phyloP scores from a whole-genome alignment of 2,329 filamentous ascomycete species.

The Fusarium oligoseptatum region DNA sequence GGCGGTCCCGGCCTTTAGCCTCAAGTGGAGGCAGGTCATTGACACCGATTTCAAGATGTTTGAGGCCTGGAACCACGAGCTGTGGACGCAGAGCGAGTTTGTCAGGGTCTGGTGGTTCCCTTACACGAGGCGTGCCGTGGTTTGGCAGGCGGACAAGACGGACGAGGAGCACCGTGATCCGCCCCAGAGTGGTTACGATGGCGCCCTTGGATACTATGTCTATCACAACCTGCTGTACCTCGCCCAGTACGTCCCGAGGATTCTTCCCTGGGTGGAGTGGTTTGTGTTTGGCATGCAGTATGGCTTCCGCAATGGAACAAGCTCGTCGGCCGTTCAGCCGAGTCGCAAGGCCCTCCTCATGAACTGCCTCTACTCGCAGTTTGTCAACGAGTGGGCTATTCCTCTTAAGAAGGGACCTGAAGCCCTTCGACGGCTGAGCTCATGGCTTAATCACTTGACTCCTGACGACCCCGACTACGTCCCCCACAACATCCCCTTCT shows the following conservation, averaged over 20 bases:
- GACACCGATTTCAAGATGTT: conserved; percentile 78
- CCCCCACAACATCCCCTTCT: conserved; percentile 80
- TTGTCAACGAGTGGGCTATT: conserved; percentile 98
- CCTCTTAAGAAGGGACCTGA: conserved; percentile 89
- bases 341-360: conserved; percentile 86
- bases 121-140: conserved; percentile 87
- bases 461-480: conserved; percentile 75
- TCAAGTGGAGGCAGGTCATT: conserved; percentile 87
- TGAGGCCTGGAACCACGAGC: conserved; percentile 75
- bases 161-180: conserved; percentile 71
- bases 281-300: conserved; percentile 99
- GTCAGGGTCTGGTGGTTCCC: conserved; percentile 98
- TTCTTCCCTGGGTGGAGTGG: conserved; percentile 92
- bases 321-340: conserved; percentile 82
- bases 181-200: conserved; percentile 82
- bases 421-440: conserved; percentile 83
- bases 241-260: conserved; percentile 80
- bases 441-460: conserved; percentile 79
- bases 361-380: conserved; percentile 99
- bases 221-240: conserved; percentile 93
- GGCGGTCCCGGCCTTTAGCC: conserved; percentile 83
- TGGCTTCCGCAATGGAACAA: conserved; percentile 80
- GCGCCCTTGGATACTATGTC: conserved; percentile 83
- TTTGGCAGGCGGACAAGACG: conserved; percentile 90
- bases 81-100: conserved; percentile 91